Percentiles rank a stretch among this genome's conserved stretches.
These are phyloP conservation scores for Myxozyma sirexii DNA, from an alignment of 805 yeast genomes.

Conservation along the genomic window DNA sequence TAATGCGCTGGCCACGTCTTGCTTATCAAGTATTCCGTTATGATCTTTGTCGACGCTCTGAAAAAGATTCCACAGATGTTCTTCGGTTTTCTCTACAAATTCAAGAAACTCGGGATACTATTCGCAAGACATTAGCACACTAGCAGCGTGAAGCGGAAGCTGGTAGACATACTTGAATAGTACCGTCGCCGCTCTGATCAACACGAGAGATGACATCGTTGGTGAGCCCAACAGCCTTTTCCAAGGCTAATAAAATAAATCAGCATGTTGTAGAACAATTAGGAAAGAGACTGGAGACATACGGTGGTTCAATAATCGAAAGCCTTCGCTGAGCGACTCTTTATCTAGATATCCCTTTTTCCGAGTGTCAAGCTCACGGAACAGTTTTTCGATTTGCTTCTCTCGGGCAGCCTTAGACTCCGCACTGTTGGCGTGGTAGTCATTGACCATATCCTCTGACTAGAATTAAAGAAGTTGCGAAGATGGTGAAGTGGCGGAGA, in stretches of 20 bases:
- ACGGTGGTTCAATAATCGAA: slow-evolving; percentile 54
- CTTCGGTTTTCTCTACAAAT: slow-evolving; percentile 38
- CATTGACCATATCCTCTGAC: background rate
- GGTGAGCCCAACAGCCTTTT: slow-evolving; percentile 26
- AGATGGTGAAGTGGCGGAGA: too few species aligned
- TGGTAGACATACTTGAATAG: slow-evolving; percentile 21
- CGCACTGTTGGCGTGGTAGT: background rate
- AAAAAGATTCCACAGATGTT: slow-evolving; percentile 36
- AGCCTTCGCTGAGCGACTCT: slow-evolving; percentile 46
- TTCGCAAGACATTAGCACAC: background rate
- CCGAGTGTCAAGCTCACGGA: slow-evolving; percentile 49
- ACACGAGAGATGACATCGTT: slow-evolving; percentile 17
- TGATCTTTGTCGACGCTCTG: slow-evolving; percentile 37
- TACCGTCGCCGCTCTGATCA: slow-evolving; percentile 30
- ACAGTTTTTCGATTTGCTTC: slow-evolving; percentile 48
- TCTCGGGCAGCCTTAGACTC: slow-evolving; percentile 31
- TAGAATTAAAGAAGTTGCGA: background rate
- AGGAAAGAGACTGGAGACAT: slow-evolving; percentile 46
- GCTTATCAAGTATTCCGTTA: slow-evolving; percentile 49
- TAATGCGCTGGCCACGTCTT: slow-evolving; percentile 70
- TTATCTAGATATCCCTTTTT: slow-evolving; percentile 46
- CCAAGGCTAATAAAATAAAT: slow-evolving; percentile 35
- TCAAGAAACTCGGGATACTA: slow-evolving; percentile 34
- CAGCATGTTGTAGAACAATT: background rate
- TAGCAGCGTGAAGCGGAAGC: background rate